Conservation (phyloP, 2,329 filamentous ascomycete genomes). For the Fusarium begoniae region DNA sequence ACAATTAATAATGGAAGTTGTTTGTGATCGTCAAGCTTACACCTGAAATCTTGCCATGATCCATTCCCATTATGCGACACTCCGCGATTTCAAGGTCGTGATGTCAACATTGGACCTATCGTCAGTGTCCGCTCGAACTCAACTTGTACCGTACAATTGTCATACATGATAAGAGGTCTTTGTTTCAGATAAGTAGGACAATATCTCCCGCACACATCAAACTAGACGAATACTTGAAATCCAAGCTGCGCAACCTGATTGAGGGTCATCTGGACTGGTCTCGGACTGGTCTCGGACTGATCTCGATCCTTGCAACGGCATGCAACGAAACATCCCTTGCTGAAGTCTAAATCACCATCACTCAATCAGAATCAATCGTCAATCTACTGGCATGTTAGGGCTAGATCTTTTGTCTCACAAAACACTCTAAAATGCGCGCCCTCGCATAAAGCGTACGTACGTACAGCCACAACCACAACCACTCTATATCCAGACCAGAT, state of each 20-base stretch:
- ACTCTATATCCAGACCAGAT: constrained; percentile 1
- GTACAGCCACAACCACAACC: not conserved
- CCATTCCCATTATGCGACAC: not conserved
- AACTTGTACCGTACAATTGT: not conserved
- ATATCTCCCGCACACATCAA: not conserved
- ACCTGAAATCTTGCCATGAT: not conserved
- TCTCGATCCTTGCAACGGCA: constrained; percentile 23
- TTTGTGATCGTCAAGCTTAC: not conserved
- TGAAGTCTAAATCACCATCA: not conserved
- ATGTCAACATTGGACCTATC: not conserved
- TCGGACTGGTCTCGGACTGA: constrained; percentile 12
- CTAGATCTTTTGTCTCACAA: not conserved
- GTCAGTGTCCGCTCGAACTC: not conserved
- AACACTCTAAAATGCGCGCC: not conserved
- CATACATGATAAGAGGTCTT: not conserved
- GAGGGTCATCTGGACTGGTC: not conserved
- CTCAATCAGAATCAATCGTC: not conserved
- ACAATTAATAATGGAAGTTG: not conserved
- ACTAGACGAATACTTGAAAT: not conserved
- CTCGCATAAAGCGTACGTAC: constrained; percentile 12
- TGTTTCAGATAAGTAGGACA: not conserved
- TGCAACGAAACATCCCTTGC: constrained; percentile 12
- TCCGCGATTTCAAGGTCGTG: not conserved
- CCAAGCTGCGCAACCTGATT: not conserved
- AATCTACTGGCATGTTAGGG: constrained; percentile 5